Evolutionary conservation across 2,329 filamentous ascomycete species (phyloP).

Genomic region (Lasiodiplodia citricola): DNA sequence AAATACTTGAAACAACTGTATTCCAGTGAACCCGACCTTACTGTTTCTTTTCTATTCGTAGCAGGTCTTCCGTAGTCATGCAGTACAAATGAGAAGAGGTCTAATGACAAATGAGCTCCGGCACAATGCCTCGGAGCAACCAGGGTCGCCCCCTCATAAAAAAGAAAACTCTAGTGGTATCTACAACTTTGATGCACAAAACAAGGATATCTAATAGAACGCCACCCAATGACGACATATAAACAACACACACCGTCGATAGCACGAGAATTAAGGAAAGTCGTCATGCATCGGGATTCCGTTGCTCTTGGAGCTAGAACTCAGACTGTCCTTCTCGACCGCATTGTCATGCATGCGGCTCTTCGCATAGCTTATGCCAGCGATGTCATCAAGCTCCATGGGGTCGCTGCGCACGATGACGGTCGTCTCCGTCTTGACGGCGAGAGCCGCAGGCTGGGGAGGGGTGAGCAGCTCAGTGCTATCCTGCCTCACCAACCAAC

Average conservation of each 20-base stretch:
- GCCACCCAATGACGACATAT: constrained; percentile 1
- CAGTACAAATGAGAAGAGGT: not conserved
- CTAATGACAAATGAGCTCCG: not conserved
- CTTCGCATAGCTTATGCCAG: not conserved
- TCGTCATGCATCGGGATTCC: not conserved
- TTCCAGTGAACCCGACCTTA: no score
- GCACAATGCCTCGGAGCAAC: no score
- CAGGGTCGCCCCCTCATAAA: no score
- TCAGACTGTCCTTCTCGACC: constrained; percentile 7
- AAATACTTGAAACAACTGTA: no score
- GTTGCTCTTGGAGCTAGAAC: constrained; percentile 1
- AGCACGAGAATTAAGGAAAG: not conserved
- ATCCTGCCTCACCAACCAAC: not conserved
- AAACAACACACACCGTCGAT: not conserved
- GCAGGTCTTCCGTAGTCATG: no score
- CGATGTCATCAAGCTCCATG: constrained; percentile 17
- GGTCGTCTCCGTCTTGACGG: constrained; percentile 51
- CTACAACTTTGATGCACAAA: not conserved
- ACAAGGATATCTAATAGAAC: not conserved
- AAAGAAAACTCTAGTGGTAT: not conserved
- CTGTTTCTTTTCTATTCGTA: no score
- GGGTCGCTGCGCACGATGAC: constrained; percentile 40
- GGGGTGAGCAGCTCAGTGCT: constrained; percentile 11
- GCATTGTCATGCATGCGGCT: not conserved
- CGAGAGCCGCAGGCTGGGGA: not conserved